Conservation (phyloP, 345 rosid species). For the Acer saccharum region DNA sequence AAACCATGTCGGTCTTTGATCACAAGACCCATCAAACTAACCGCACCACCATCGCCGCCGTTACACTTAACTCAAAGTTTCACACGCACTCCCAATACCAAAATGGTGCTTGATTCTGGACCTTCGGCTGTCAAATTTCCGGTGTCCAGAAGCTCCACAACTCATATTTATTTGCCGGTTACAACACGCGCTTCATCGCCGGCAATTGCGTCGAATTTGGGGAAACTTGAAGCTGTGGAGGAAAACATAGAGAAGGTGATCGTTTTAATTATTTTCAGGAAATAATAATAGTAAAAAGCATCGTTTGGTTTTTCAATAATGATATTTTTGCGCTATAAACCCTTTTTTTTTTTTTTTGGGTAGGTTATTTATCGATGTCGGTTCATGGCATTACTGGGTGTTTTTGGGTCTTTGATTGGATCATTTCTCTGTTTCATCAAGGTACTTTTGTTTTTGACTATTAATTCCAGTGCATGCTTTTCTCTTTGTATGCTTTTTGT, state of each 20-base stretch:
- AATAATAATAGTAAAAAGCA: neutral
- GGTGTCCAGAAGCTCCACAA: constrained; percentile 4
- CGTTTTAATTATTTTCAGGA: neutral
- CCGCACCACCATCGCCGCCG: neutral
- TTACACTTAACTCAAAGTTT: neutral
- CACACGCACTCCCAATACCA: constrained; percentile 9
- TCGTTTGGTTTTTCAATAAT: neutral
- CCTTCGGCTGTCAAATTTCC: constrained; percentile 18
- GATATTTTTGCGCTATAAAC: neutral
- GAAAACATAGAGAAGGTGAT: constrained; percentile 68
- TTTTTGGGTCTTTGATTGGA: constrained; percentile 73
- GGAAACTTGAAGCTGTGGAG: constrained; percentile 43
- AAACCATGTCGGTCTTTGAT: constrained; percentile 20
- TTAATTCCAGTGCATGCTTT: neutral
- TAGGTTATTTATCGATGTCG: constrained; percentile 72
- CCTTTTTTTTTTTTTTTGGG: neutral
- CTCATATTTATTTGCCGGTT: constrained; percentile 16
- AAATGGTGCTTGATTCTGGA: neutral
- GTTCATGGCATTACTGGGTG: constrained; percentile 74
- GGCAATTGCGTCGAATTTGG: constrained; percentile 25
- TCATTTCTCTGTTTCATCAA: constrained; percentile 78
- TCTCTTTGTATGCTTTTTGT: neutral
- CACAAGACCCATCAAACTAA: constrained; percentile 3
- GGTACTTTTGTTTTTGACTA: constrained; percentile 34
- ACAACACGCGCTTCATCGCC: constrained; percentile 31